Evolutionary conservation across 176 grass and related monocot species (phyloP).

Genomic region (Aegilops sharonensis): DNA sequence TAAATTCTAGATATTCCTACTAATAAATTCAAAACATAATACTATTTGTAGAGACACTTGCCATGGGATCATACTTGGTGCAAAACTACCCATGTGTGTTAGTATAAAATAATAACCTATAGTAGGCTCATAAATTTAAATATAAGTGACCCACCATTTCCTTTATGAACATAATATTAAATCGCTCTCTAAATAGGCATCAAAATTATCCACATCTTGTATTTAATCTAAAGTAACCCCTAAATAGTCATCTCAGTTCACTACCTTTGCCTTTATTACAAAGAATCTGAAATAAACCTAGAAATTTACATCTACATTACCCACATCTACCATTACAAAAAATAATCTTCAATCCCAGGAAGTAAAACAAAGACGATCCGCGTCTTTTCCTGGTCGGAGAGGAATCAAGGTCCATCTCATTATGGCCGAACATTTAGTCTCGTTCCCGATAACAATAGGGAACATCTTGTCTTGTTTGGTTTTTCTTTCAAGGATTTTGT

Average conservation of each 20-base stretch:
- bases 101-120: not conserved
- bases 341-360: not conserved
- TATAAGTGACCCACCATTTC: not conserved
- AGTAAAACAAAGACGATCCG: not conserved
- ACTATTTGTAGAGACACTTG: no score
- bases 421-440: not conserved
- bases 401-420: not conserved
- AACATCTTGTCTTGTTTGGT: not conserved
- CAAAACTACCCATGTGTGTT: not conserved
- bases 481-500: no score
- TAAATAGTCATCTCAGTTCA: no score
- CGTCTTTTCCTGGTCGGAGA: not conserved
- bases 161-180: not conserved
- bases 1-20: not conserved
- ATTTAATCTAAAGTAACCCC: no score
- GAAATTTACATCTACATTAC: no score
- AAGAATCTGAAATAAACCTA: no score
- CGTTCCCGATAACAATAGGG: not conserved
- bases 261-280: no score
- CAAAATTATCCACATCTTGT: not conserved
- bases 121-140: not conserved
- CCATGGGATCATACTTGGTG: not conserved
- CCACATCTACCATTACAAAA: no score
- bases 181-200: rapidly evolving
- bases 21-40: not conserved